Base-by-base conservation (phyloP, 768 basidiomycete genomes). In the Suillus alpinus region DNA sequence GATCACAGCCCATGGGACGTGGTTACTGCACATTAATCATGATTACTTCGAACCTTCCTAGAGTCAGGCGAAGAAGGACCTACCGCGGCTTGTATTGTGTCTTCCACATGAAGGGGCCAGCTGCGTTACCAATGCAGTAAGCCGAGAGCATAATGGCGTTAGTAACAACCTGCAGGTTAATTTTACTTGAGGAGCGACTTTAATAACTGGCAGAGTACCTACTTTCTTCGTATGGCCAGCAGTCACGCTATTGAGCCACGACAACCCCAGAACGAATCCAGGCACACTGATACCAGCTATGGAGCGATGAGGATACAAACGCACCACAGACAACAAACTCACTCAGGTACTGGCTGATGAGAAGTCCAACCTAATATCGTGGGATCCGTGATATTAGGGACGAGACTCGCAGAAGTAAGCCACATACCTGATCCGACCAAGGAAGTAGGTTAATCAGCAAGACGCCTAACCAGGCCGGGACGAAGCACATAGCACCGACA, bases 51-150 rank as follows among this genome's bases (percentile, higher is more conserved):
- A 51, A 36, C 7, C 13, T 6, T 36, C 34, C 20, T 18, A 50
- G 18, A 32, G n/a, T 56, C n/a, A 56, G n/a, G 32, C 1, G 34
- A 36, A 32, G 12, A 9, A 58, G 14, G 18, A 58, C 57, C 18
- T 58, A 85, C 84, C 85, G 78, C 14, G 86, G 87, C 61, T 79
- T 80, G 68, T 86, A 88, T 68, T 81, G 75, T 4, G 76, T 77
- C 68, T 85, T 82, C 87, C 87, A 89, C 86, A 89, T 88, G 70
- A 86, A 86, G 0, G 87, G 87, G n/a, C 81, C 82, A 6, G 82
- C 83, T 9, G 87, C 73, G 63, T 89, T 88, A 14, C 80, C 81
- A 37, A 82, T 63, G 63, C 81, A 82, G 70, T 89, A 90, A 4
- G 86, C 84, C 41, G 80, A 81, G 20, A 90, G 77, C 78, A 89